Evolutionary conservation across 495 filamentous ascomycete genomes (phyloP).

Genomic region (Tuber indicum): DNA sequence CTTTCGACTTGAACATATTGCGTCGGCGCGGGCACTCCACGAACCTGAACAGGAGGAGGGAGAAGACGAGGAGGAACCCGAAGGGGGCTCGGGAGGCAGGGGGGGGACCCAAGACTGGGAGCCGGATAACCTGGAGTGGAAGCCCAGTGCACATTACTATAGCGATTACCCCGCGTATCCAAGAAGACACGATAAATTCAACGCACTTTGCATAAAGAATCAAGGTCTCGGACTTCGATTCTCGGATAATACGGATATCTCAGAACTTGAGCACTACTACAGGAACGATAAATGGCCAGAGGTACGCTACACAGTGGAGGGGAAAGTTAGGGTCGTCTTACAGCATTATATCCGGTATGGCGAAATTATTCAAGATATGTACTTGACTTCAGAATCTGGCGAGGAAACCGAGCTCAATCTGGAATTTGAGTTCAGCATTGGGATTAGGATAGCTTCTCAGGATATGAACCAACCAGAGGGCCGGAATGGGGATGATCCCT

Average conservation of each 20-base stretch:
- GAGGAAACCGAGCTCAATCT: not conserved
- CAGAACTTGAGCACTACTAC: not conserved
- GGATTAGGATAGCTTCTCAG: not conserved
- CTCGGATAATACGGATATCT: not conserved
- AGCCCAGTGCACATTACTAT: not conserved
- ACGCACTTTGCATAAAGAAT: not conserved
- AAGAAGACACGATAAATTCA: slow-evolving; percentile 1
- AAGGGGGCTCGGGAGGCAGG: not conserved
- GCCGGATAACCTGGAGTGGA: not conserved
- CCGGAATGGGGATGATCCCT: not conserved
- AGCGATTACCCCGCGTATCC: not conserved
- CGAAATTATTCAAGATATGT: not conserved
- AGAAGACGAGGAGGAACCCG: too few relatives aligned
- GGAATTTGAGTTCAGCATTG: not conserved
- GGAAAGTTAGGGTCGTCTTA: not conserved
- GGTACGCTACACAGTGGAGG: not conserved
- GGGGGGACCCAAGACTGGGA: not conserved
- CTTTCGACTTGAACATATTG: not conserved
- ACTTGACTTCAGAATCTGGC: not conserved
- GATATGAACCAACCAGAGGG: not conserved
- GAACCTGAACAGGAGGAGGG: not conserved
- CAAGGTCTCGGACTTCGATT: not conserved
- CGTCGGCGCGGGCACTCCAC: not conserved
- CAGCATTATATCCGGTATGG: not conserved
- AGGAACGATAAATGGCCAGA: not conserved